These are phyloP conservation scores for Umbelopsis vinacea DNA, from an alignment of 192 early-diverging fungal genomes.

Conservation along the genomic window DNA sequence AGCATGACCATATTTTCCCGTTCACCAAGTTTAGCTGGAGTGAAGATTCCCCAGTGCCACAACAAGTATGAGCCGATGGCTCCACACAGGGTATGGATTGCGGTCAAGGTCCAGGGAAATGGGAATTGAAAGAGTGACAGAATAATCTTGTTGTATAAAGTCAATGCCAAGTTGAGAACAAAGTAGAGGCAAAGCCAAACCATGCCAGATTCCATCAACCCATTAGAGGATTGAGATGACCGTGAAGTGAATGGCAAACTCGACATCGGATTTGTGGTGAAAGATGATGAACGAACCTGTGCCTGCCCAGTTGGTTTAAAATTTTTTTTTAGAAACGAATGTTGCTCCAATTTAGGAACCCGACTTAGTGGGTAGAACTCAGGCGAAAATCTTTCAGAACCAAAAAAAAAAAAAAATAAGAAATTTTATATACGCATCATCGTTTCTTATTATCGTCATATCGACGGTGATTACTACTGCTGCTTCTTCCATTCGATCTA, in stretches of 20 bases:
- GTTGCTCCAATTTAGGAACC: neutral
- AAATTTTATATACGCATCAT: neutral
- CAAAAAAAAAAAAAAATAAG: neutral
- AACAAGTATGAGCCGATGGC: constrained; percentile 56
- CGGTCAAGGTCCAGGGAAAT: constrained; percentile 76
- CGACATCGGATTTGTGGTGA: neutral
- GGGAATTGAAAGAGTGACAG: constrained; percentile 61
- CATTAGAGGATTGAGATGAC: constrained; percentile 7
- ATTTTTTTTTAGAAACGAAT: constrained; percentile 21
- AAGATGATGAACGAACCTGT: constrained; percentile 17
- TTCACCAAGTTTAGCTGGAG: constrained; percentile 41
- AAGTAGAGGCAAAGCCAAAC: constrained; percentile 60
- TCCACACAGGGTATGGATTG: constrained; percentile 65
- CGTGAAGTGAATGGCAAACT: constrained; percentile 19
- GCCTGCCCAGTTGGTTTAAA: constrained; percentile 1
- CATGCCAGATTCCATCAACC: constrained; percentile 26
- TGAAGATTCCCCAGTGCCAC: constrained; percentile 36
- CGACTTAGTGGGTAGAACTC: neutral
- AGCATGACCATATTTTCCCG: constrained; percentile 53
- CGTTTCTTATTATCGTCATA: neutral
- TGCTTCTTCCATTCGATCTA: neutral
- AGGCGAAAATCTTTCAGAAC: neutral
- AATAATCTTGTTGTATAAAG: constrained; percentile 73
- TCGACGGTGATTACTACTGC: neutral
- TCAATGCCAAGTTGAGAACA: constrained; percentile 62